Percentiles rank a stretch among this genome's conserved stretches.
These are phyloP conservation scores for Chenopodium suecicum DNA, from an alignment of 148 eudicot species.

Conservation along the genomic window DNA sequence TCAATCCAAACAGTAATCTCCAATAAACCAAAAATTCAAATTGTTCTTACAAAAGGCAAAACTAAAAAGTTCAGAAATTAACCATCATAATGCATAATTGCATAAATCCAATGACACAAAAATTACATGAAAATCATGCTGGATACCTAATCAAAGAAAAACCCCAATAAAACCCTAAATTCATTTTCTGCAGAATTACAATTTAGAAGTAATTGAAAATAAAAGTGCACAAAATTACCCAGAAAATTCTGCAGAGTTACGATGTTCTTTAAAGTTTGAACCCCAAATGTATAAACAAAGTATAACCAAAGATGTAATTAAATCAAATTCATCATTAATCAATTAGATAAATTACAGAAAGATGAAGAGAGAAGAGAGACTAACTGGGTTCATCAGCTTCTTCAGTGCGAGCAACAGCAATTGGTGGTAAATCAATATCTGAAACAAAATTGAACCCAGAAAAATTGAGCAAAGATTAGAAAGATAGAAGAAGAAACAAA, in stretches of 20 bases:
- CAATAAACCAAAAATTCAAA: no score
- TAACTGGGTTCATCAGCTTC: constrained; percentile 80
- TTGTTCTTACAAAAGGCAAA: no score
- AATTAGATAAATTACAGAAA: background rate
- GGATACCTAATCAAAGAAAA: background rate
- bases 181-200: background rate
- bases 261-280: no score
- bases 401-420: constrained; percentile 56
- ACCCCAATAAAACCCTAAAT: background rate
- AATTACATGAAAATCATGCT: background rate
- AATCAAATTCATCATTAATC: no score
- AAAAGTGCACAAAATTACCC: background rate
- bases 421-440: constrained; percentile 68
- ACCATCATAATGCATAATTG: background rate
- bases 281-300: no score
- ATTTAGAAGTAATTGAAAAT: no score
- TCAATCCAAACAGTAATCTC: background rate
- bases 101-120: background rate
- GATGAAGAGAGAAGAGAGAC: constrained; percentile 21
- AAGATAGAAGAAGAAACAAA: background rate
- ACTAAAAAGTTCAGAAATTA: no score
- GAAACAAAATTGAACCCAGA: constrained; percentile 1
- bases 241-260: background rate
- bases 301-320: no score
- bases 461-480: background rate